Base-by-base conservation (phyloP, 2,329 filamentous ascomycete species). In the Cladosporium oxysporum region DNA sequence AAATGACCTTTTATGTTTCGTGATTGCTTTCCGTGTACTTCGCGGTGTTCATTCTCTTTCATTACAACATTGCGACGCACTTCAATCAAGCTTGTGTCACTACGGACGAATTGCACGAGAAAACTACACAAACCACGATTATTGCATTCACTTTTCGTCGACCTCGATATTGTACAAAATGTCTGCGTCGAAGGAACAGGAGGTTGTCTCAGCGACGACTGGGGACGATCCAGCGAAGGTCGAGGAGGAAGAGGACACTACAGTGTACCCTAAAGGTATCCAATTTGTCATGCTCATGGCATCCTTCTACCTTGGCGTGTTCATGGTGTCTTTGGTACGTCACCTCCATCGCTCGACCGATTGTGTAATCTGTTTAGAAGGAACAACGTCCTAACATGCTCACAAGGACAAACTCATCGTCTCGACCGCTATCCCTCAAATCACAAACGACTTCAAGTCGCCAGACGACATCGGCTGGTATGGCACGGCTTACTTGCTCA, bases 401-500 rank as follows among this genome's bases (percentile, higher is more conserved):
- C 47, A 11, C 23, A 26, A 50, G 47, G 47, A 50, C 47, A 50
- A 50, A 23, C n/a, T 50, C 21, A 83, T 82, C 66, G 81, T 83
- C 53, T 76, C 78, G 14, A 82, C 81, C 1, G 82, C 82, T 5
- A 83, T 83, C 57, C 81, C 81, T 12, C 74, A 75, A 29, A 83
- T 83, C 67, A 83, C 82, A 1, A 79, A 83, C 74, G 74, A 82
- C 59, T 83, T 82, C 73, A 75, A 81, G 23, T 75, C 79, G 7
- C 74, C 82, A 16, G 76, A 80, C 65, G 79, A 82, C 59, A 78
- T 82, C 0, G 80, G 80, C 14, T 82, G 81, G 81, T 83, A 82
- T 58, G 74, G 71, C 6, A 72, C 69, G 11, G 69, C 71, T 82
- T 76, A 87, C 82, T 74, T 37, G 23, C 66, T 83, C 70, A 74